Base-by-base conservation (phyloP, 208 protist species). In the Crithidia thermophila region DNA sequence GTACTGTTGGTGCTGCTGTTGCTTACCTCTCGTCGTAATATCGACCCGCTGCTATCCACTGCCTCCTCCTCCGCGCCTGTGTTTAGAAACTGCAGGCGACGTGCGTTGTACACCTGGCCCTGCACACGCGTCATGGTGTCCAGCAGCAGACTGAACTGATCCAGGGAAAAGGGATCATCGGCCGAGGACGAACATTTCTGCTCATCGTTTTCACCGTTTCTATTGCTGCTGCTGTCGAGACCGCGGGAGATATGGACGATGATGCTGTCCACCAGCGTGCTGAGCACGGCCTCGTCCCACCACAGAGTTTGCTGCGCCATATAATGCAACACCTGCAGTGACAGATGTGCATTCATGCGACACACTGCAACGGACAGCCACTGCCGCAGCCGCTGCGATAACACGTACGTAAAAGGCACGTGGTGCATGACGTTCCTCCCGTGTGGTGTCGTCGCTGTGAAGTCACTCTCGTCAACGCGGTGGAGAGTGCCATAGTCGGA, bases 251-350 rank as follows among this genome's bases (percentile, higher is more conserved):
- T 8, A 25, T 72, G 62, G 0, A 85, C 63, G 20, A 67, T 37
- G 21, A 89, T 72, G 47, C 81, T 85, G 67, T 93, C 87, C 21
- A 77, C 74, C 25, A 93, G 66, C n/a, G 87, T 93, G n/a, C 63
- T 62, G 33, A 93, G 67, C 0, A 85, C 60, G 5, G 72, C 68
- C 30, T 89, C 82, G 20, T 25, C 68, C 42, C 78, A 78, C 28
- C 82, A 47, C 3, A 84, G 37, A 21, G 68, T 61, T 46, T 93
- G 87, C 46, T 89, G 87, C 11, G 69, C 75, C 23, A 90, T 58
- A n/a, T 88, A 73, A 53, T 93, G 87, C 1, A 93, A 27, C 45
- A 81, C 61, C n/a, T 61, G 70, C 34, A 86, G 68, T 5, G 78
- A 84, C 20, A 42, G 46, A 8, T 33, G 51, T 25, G 79, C 74